Evolutionary conservation across 2,329 filamentous ascomycete genomes (phyloP), one percentile per base, ranked within the genome.

Genomic region (Botryotinia convoluta): DNA sequence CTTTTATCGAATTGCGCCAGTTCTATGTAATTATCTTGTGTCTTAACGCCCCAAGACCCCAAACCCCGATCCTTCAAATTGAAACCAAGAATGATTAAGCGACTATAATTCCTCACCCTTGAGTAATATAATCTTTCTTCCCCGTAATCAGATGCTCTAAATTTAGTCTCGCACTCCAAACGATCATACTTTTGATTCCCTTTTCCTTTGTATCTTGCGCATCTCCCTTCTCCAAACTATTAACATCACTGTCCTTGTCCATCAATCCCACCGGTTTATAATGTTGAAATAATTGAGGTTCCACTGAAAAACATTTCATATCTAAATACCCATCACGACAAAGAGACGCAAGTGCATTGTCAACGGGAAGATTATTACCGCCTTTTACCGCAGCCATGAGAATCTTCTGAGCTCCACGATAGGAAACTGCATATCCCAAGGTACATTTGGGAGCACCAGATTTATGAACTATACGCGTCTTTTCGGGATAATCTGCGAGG

Each of bases 371-470:
- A 2, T 73, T 74, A 0, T 79, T 74, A 8, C 44, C 57, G 18
- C 77, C 77, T 71, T 81, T 79, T 26, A 75, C 61, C 70, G 87
- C 88, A 76, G 90, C 88, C 82, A 88, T 90, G 74, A 88, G 86
- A 39, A 91, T 88, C 81, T 90, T 90, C 78, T 89, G 86, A 9
- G 77, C 76, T 32, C 77, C 76, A 16, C 74, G 73, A 20, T 76
- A 77, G 0, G 80, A 81, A 22, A 83, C 74, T 2, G 79, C 82
- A 63, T 83, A 83, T 3, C 81, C 78, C 73, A 81, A 81, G 7
- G 79, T 78, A 73, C 81, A 83, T 42, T 80, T 77, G 2, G 78
- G 78, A 10, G 76, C 76, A 0, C 75, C 75, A 9, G 78, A 77
- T 44, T 76, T 75, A 71, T 81, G 80, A 12, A 82, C 77, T 4